phyloP scores from a whole-genome alignment of 129 eudicot species.

The Silybum marianum region DNA sequence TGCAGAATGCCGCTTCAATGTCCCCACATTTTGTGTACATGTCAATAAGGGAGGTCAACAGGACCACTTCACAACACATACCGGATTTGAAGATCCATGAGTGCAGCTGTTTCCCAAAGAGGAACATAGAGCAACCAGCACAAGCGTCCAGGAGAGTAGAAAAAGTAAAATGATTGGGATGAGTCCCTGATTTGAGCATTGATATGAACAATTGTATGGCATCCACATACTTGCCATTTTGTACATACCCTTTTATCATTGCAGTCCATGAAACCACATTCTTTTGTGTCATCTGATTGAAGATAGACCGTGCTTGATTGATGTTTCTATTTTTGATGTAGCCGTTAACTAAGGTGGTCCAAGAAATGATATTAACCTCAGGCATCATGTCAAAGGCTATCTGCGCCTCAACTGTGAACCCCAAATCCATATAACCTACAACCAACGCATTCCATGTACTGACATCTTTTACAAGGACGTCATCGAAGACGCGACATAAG shows the following conservation, averaged over 20 bases:
- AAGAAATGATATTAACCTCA: constrained; percentile 52
- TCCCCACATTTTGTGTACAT: constrained; percentile 90
- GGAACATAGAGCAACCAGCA: constrained; percentile 60
- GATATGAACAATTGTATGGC: constrained; percentile 52
- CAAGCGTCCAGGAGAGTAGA: constrained; percentile 79
- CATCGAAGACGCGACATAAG: constrained; percentile 58
- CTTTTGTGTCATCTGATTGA: constrained; percentile 49
- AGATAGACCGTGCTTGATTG: constrained; percentile 49
- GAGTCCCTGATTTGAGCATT: constrained; percentile 55
- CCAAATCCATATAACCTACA: constrained; percentile 81
- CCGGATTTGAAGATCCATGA: constrained; percentile 61
- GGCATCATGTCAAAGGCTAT: constrained; percentile 64
- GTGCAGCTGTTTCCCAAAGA: constrained; percentile 65
- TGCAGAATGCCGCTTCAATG: constrained; percentile 44
- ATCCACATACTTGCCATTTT: constrained; percentile 36
- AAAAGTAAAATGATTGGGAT: constrained; percentile 67
- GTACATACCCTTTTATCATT: constrained; percentile 79
- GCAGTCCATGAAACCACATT: constrained; percentile 86
- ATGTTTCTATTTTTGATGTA: constrained; percentile 59
- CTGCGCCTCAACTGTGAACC: constrained; percentile 56
- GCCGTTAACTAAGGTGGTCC: constrained; percentile 78
- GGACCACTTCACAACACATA: constrained; percentile 50
- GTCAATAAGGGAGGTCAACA: constrained; percentile 66
- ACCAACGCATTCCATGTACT: constrained; percentile 71
- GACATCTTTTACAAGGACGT: constrained; percentile 52